These are phyloP conservation scores for Moricandia moricandioides DNA, from an alignment of 345 rosid genomes.

Conservation along the genomic window DNA sequence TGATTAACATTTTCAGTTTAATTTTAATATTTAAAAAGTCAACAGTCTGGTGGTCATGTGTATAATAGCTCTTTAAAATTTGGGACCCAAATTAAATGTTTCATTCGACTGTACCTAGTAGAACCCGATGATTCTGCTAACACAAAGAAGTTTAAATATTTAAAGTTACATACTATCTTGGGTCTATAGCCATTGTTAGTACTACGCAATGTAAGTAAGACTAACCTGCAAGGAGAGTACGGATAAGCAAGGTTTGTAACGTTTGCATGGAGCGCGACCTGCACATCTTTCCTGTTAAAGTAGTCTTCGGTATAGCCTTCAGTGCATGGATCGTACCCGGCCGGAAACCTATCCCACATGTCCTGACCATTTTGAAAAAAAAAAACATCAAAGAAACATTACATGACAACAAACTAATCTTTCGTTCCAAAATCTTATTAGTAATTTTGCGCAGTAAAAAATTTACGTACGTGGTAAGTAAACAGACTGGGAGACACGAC, in stretches of 20 bases:
- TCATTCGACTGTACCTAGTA: no score
- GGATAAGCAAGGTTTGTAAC: slow-evolving; percentile 58
- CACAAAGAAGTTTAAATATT: background rate
- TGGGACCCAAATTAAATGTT: no score
- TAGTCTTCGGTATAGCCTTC: slow-evolving; percentile 49
- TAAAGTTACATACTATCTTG: background rate
- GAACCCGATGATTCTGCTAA: no score
- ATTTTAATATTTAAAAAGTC: background rate
- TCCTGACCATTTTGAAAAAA: slow-evolving; percentile 38
- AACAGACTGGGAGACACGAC: slow-evolving; percentile 38
- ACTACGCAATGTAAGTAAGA: background rate
- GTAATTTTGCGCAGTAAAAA: background rate
- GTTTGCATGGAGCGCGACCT: slow-evolving; percentile 67
- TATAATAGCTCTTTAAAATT: background rate
- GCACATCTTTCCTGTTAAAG: slow-evolving; percentile 72
- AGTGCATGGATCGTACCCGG: slow-evolving; percentile 77
- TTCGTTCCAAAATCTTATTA: background rate
- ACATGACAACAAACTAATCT: background rate
- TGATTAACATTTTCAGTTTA: background rate
- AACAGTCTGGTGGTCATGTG: no score
- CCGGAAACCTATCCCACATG: slow-evolving; percentile 44
- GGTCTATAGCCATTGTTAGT: background rate
- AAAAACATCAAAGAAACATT: background rate
- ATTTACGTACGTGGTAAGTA: slow-evolving; percentile 18
- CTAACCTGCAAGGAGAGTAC: slow-evolving; percentile 64